Percentiles rank a stretch among this genome's conserved stretches.
Conservation (phyloP, 192 early-diverging fungal species). For the Paraglomus brasilianum region DNA sequence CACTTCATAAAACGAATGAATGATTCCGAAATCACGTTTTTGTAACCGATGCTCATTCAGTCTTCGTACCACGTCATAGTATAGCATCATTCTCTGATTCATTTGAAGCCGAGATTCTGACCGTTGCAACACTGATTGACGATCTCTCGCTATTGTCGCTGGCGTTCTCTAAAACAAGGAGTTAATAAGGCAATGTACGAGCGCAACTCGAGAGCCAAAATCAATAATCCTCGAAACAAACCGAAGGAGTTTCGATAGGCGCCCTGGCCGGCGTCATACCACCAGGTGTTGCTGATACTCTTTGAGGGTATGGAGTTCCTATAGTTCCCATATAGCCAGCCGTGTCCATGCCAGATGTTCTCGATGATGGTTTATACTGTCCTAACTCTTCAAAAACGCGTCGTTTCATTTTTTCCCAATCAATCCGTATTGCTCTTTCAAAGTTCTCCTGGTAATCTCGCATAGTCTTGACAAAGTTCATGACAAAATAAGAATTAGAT, state of each 20-base stretch:
- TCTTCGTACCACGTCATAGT: slow-evolving; percentile 46
- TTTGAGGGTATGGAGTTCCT: too few species aligned
- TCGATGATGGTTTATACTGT: slow-evolving; percentile 44
- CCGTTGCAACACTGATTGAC: background rate
- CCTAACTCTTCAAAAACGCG: slow-evolving; percentile 84
- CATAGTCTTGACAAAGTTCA: slow-evolving; percentile 44
- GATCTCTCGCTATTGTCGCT: background rate
- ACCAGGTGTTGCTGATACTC: too few species aligned
- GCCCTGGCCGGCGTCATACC: too few species aligned
- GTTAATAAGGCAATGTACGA: too few species aligned
- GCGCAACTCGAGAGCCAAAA: too few species aligned
- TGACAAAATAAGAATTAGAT: background rate
- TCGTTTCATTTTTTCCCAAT: slow-evolving; percentile 75
- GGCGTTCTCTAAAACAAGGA: background rate
- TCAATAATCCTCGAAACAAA: too few species aligned
- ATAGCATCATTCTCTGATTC: slow-evolving; percentile 36
- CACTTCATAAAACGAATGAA: slow-evolving; percentile 43
- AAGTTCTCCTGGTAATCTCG: slow-evolving; percentile 66
- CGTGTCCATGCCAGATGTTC: too few species aligned
- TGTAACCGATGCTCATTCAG: slow-evolving; percentile 46
- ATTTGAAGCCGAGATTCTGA: background rate
- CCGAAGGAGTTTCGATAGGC: too few species aligned
- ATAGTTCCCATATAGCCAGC: too few species aligned
- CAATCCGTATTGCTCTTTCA: slow-evolving; percentile 53
- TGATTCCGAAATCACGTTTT: slow-evolving; percentile 37